phyloP scores from a whole-genome alignment of 805 yeast genomes.

The Candida jianshihensis region DNA sequence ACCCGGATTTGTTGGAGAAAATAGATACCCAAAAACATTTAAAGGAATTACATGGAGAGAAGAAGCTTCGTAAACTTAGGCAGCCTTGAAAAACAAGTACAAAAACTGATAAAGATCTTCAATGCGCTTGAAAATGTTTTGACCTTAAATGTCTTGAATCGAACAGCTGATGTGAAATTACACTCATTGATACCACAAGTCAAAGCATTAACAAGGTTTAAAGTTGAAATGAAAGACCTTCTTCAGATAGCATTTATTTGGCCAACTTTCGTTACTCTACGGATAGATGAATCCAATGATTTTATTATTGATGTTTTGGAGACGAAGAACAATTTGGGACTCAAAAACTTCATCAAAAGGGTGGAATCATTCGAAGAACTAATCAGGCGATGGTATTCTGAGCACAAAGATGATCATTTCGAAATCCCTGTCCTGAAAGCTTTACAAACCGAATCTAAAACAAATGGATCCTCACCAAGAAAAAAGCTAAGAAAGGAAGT shows the following conservation, averaged over 20 bases:
- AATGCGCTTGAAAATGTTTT: slow-evolving; percentile 14
- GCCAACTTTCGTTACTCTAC: slow-evolving; percentile 13
- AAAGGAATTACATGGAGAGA: neutral
- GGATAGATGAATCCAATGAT: slow-evolving; percentile 13
- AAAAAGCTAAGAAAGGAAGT: slow-evolving; percentile 13
- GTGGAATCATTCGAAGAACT: slow-evolving; percentile 6
- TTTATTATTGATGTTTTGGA: slow-evolving; percentile 14
- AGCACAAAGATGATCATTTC: slow-evolving; percentile 1
- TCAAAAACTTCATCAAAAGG: slow-evolving; percentile 7
- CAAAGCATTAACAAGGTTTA: slow-evolving; percentile 5
- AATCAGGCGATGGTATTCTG: slow-evolving; percentile 12
- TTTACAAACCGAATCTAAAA: neutral
- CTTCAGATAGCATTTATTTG: slow-evolving; percentile 15
- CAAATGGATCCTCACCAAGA: slow-evolving; percentile 5
- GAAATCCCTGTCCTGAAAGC: slow-evolving; percentile 11
- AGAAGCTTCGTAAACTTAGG: neutral
- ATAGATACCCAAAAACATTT: slow-evolving; percentile 16
- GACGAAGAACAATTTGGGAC: slow-evolving; percentile 3
- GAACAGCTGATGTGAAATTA: slow-evolving; percentile 15
- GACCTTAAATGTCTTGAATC: slow-evolving; percentile 8
- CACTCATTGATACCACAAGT: slow-evolving; percentile 10
- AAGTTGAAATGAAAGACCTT: slow-evolving; percentile 9
- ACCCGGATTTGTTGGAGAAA: slow-evolving; percentile 30
- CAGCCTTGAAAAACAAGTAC: slow-evolving; percentile 1
- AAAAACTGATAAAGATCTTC: slow-evolving; percentile 9